phyloP scores from a whole-genome alignment of 2,329 filamentous ascomycete species.

The Dothiorella sarmentorum region DNA sequence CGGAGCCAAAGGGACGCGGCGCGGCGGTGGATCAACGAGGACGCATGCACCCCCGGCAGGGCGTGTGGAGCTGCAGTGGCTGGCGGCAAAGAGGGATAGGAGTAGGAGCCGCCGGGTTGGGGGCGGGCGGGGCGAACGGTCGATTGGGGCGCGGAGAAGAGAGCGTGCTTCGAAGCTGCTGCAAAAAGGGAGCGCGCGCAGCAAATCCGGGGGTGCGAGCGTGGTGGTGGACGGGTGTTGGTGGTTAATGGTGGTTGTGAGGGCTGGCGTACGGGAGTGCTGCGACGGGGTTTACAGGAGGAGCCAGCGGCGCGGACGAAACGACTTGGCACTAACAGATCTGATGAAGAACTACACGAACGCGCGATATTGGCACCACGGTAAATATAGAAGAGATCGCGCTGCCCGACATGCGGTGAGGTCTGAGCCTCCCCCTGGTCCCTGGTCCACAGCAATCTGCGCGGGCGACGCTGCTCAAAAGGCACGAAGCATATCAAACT shows the following conservation, averaged over 20 bases:
- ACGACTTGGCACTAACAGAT: conserved; percentile 16
- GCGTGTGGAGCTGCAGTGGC: conserved; percentile 15
- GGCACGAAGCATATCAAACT: neutral
- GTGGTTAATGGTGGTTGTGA: conserved; percentile 9
- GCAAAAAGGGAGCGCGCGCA: conserved; percentile 10
- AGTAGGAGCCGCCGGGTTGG: conserved; percentile 13
- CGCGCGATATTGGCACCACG: conserved; percentile 10
- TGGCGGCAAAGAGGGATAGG: conserved; percentile 17
- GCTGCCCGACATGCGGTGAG: conserved; percentile 10
- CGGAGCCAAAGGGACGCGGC: conserved; percentile 9
- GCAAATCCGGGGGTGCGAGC: conserved; percentile 3
- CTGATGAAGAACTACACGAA: conserved; percentile 18
- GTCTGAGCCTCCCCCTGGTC: conserved; percentile 18
- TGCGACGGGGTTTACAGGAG: conserved; percentile 6
- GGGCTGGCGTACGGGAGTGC: neutral
- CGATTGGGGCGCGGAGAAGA: neutral
- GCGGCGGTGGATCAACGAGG: conserved; percentile 9
- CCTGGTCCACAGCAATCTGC: conserved; percentile 18
- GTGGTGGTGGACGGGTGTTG: neutral
- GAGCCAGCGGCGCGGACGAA: conserved; percentile 15
- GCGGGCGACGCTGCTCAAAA: neutral
- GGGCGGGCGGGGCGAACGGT: neutral
- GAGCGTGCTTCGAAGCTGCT: conserved; percentile 11
- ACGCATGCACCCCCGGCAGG: conserved; percentile 10
- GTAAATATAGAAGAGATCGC: conserved; percentile 17